Evolutionary conservation across 176 grass and related monocot genomes (phyloP).

Genomic region (Pharus latifolius): DNA sequence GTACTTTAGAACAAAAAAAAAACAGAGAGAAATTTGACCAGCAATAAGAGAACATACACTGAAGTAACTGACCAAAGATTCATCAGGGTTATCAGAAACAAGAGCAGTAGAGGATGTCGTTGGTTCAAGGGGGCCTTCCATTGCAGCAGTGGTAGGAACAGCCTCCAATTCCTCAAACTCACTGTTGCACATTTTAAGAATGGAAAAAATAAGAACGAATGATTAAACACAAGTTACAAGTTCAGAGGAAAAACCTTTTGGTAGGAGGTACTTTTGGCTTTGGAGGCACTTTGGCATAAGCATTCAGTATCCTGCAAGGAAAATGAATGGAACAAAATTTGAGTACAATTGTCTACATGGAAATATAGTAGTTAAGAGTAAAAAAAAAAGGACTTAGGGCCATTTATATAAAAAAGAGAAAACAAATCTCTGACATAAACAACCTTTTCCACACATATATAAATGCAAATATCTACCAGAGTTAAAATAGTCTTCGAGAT

Average conservation of each 20-base stretch:
- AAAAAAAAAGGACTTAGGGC: not conserved
- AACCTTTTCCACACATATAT: too few species aligned
- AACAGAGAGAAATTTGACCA: not conserved
- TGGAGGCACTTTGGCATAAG: slow-evolving; percentile 71
- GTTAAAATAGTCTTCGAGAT: too few species aligned
- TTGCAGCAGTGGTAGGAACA: slow-evolving; percentile 56
- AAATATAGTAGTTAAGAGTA: not conserved
- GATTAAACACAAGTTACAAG: too few species aligned
- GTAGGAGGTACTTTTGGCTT: not conserved
- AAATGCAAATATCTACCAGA: too few species aligned
- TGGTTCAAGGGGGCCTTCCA: slow-evolving; percentile 70
- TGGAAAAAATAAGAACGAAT: too few species aligned
- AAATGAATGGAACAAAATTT: not conserved
- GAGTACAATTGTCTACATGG: not conserved
- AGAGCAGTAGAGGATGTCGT: slow-evolving; percentile 9
- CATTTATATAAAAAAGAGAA: not conserved
- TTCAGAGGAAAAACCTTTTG: slow-evolving; percentile 51
- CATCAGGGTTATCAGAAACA: slow-evolving; percentile 45
- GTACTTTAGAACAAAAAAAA: not conserved
- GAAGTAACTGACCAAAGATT: slow-evolving; percentile 46
- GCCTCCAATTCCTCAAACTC: slow-evolving; percentile 82
- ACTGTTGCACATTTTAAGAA: slow-evolving; percentile 21
- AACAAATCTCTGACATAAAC: too few species aligned
- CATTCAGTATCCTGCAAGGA: not conserved
- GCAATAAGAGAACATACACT: slow-evolving; percentile 43